Evolutionary conservation across 2,329 filamentous ascomycete species (phyloP), one percentile per base, ranked within the genome.

Genomic region (Pseudogymnoascus sp.): DNA sequence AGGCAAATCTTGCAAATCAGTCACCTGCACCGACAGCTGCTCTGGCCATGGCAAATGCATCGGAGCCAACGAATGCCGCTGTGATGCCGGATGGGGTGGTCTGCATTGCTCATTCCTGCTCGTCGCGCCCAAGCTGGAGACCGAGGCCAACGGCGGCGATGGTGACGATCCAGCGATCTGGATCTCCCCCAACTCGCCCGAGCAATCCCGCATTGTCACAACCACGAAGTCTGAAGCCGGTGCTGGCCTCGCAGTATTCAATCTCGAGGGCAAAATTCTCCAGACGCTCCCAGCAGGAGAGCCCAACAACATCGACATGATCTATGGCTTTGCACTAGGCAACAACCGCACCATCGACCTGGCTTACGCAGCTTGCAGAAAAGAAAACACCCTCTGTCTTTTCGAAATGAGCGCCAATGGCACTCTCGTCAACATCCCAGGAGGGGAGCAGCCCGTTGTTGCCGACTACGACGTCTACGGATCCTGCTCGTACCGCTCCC

Each of bases 221-320:
- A 81, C 79, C 0, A 78, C 76, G 10, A 81, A 81, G 64, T 79
- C 77, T 1, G 72, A 75, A 4, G 66, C 71, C 1, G 78, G 77
- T 0, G 74, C 78, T 5, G 79, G 79, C 0, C 71, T 82, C 3
- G 74, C 71, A 0, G 76, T 81, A 0, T 81, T 78, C 33, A 75
- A 81, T 59, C 66, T 81, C 1, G 68, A 70, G 7, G 79, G 79
- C 0, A 78, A 76, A 23, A 67, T 77, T 2, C 61, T 81, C 0
- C 77, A 80, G 64, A 71, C 72, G 3, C 69, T 79, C 5, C 61
- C 67, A 0, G 77, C 77, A 0, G 73, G 71, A 1, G 71, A 81
- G 59, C 79, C 79, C 0, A 80, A 81, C 62, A 81, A 82, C 35
- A 78, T 81, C 0, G 79, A 82, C 57, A 72, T 81, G 23, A 79